Evolutionary conservation across 2,329 filamentous ascomycete species (phyloP).

Genomic region (Cadophora sp.): DNA sequence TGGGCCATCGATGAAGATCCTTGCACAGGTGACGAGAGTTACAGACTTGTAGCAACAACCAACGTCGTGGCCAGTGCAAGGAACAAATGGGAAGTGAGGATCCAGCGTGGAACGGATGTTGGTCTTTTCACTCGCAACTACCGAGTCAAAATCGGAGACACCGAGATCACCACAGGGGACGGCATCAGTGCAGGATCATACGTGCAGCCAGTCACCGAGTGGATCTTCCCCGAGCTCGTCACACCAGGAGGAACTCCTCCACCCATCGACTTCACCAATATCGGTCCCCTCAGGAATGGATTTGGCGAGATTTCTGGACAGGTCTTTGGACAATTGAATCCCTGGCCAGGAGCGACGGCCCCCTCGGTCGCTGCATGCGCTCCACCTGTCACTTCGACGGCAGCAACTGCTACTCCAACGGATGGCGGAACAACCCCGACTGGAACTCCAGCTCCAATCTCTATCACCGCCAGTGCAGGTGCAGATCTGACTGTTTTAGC

Average conservation of each 20-base stretch:
- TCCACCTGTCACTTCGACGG: background rate
- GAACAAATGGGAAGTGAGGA: constrained; percentile 50
- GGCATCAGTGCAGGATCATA: constrained; percentile 51
- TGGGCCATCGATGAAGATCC: constrained; percentile 51
- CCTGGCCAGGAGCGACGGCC: constrained; percentile 38
- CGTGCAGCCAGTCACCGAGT: constrained; percentile 50
- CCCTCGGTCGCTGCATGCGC: constrained; percentile 6
- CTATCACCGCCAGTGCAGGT: constrained; percentile 10
- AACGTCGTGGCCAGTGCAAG: constrained; percentile 43
- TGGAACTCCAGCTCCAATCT: constrained; percentile 1
- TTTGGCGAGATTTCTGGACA: constrained; percentile 41
- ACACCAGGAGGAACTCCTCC: constrained; percentile 46
- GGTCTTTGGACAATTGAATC: constrained; percentile 49
- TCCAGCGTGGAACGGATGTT: constrained; percentile 38
- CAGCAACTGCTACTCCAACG: background rate
- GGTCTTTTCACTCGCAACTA: constrained; percentile 52
- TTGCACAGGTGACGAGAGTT: constrained; percentile 50
- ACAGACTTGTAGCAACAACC: constrained; percentile 47
- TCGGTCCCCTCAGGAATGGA: constrained; percentile 45
- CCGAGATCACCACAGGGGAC: constrained; percentile 47
- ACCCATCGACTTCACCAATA: constrained; percentile 47
- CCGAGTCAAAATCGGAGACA: constrained; percentile 46
- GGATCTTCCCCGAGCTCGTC: constrained; percentile 52
- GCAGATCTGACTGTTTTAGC: background rate
- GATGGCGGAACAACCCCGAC: background rate